Evolutionary conservation across 345 rosid genomes (phyloP).

Genomic region (Acer campestre): DNA sequence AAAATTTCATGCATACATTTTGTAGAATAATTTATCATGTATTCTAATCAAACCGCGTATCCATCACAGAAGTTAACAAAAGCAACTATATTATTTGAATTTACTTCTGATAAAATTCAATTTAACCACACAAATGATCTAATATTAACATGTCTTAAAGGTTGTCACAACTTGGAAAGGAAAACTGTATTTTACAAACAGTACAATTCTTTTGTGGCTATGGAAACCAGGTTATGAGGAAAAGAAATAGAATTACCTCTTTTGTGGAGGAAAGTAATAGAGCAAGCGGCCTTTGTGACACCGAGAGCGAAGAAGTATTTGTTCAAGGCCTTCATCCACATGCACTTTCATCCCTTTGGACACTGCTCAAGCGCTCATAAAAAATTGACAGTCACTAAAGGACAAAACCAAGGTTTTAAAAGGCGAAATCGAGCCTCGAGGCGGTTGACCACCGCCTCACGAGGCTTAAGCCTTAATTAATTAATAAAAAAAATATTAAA

Average conservation of each 20-base stretch:
- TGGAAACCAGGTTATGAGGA: neutral
- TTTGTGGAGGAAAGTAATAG: conserved; percentile 77
- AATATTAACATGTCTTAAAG: conserved; percentile 4
- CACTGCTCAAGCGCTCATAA: conserved; percentile 43
- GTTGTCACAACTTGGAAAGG: neutral
- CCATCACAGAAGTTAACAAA: neutral
- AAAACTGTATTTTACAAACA: neutral
- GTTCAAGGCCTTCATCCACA: conserved; percentile 62
- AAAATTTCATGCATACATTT: neutral
- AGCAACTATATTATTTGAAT: neutral
- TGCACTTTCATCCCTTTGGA: conserved; percentile 49
- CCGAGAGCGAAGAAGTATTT: conserved; percentile 65
- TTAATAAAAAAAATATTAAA: too few species aligned
- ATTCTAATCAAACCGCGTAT: conserved; percentile 6
- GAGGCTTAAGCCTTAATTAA: too few species aligned
- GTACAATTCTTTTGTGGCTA: neutral
- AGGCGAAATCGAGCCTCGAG: too few species aligned
- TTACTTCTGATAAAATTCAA: neutral
- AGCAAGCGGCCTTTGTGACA: conserved; percentile 95
- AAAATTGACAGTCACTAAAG: neutral
- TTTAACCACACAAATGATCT: conserved; percentile 5
- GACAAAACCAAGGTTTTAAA: too few species aligned
- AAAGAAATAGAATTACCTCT: conserved; percentile 41
- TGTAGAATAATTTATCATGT: neutral
- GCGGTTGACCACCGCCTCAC: too few species aligned